phyloP scores from a whole-genome alignment of 768 basidiomycete genomes.

The Hericium coralloides region DNA sequence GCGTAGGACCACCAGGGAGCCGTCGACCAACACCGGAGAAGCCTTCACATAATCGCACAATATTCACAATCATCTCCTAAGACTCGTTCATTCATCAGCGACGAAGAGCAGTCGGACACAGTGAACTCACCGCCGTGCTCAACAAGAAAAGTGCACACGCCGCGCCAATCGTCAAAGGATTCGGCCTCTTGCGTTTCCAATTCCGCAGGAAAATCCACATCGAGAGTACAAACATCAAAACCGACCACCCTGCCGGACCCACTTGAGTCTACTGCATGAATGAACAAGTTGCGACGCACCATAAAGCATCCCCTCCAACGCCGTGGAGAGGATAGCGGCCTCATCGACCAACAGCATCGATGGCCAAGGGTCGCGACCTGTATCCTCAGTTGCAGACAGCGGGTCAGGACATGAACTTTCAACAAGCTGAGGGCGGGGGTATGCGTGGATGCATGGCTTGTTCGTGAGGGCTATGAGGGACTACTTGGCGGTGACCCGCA shows the following conservation, averaged over 20 bases:
- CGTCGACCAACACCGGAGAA: background rate
- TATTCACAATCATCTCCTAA: background rate
- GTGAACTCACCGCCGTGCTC: background rate
- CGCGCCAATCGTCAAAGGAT: background rate
- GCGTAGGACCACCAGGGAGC: background rate
- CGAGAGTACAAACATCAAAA: slow-evolving; percentile 18
- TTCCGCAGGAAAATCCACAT: slow-evolving; percentile 16
- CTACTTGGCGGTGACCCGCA: too few relatives aligned
- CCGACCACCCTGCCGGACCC: slow-evolving; percentile 12
- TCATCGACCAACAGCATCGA: too few relatives aligned
- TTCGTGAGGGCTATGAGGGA: too few relatives aligned
- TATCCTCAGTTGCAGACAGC: too few relatives aligned
- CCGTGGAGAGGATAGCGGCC: background rate
- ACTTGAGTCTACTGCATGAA: background rate
- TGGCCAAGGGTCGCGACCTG: too few relatives aligned
- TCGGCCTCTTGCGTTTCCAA: slow-evolving; percentile 7
- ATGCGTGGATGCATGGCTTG: too few relatives aligned
- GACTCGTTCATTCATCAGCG: background rate
- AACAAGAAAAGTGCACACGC: background rate
- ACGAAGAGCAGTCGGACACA: background rate
- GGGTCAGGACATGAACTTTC: too few relatives aligned
- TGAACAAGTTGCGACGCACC: background rate
- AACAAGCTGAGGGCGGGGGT: too few relatives aligned
- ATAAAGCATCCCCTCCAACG: background rate
- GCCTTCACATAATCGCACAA: background rate